Percentiles rank a stretch among this genome's conserved stretches.
Evolutionary conservation across 371 early-diverging fungal species (phyloP).

Genomic region (Syncephalastrum sp.): DNA sequence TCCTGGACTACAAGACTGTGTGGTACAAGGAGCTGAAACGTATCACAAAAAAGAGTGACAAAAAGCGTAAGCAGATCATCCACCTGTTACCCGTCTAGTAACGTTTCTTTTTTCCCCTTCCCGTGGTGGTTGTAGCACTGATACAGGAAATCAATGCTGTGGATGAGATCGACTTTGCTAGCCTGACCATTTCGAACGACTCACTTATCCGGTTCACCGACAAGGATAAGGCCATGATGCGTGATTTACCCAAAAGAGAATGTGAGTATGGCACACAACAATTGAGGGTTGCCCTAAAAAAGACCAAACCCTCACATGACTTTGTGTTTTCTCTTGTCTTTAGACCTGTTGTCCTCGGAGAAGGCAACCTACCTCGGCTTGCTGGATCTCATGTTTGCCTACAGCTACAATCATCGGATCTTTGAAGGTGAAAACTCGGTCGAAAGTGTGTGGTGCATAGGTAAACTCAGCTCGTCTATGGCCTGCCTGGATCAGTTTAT

Average conservation of each 20-base stretch:
- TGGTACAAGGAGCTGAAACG: slow-evolving; percentile 62
- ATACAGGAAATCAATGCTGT: slow-evolving; percentile 39
- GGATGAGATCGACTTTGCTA: slow-evolving; percentile 20
- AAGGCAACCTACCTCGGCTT: slow-evolving; percentile 80
- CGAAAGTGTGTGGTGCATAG: slow-evolving; percentile 91
- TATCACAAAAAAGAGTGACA: slow-evolving; percentile 45
- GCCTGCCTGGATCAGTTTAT: slow-evolving; percentile 80
- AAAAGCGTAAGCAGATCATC: slow-evolving; percentile 2
- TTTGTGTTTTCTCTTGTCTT: not conserved
- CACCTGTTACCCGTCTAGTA: slow-evolving; percentile 1
- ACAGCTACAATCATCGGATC: slow-evolving; percentile 83
- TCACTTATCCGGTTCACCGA: slow-evolving; percentile 60
- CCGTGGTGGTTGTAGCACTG: slow-evolving; percentile 17
- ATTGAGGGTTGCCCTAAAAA: not conserved
- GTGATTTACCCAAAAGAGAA: slow-evolving; percentile 77
- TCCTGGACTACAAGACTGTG: slow-evolving; percentile 72
- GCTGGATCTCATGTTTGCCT: slow-evolving; percentile 90
- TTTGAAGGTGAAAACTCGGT: slow-evolving; percentile 86
- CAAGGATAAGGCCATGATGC: slow-evolving; percentile 71
- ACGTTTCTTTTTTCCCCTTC: not conserved
- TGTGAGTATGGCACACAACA: slow-evolving; percentile 40
- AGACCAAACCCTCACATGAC: not conserved
- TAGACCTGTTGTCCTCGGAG: slow-evolving; percentile 62
- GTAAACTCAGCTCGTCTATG: slow-evolving; percentile 78
- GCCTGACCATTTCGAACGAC: slow-evolving; percentile 9